phyloP scores from a whole-genome alignment of 345 rosid species.

The Arabis alpina region DNA sequence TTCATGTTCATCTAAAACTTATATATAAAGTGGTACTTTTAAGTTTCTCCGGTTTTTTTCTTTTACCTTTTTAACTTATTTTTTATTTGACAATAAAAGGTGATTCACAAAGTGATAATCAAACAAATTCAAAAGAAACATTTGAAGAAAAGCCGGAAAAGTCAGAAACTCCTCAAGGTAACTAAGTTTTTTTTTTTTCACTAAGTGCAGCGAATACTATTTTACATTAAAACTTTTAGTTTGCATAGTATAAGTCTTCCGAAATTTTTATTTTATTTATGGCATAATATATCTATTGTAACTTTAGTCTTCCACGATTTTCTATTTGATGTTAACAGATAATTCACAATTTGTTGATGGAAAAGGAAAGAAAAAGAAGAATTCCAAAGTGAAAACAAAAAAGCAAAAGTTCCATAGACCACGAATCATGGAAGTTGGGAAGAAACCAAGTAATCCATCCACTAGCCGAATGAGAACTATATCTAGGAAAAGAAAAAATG shows the following conservation, averaged over 20 bases:
- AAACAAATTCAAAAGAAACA: background rate
- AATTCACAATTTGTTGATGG: slow-evolving; percentile 3
- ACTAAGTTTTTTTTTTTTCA: too few relatives aligned
- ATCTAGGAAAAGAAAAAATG: slow-evolving; percentile 9
- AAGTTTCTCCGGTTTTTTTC: background rate
- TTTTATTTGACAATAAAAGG: background rate
- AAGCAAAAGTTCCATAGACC: slow-evolving; percentile 23
- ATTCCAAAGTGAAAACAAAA: background rate
- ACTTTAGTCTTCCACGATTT: background rate
- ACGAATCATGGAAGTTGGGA: slow-evolving; percentile 30
- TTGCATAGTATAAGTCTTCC: too few relatives aligned
- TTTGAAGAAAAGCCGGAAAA: background rate
- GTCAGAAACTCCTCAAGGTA: slow-evolving; percentile 10
- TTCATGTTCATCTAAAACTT: too few relatives aligned
- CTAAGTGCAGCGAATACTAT: too few relatives aligned
- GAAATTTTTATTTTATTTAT: too few relatives aligned
- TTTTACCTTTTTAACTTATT: too few relatives aligned
- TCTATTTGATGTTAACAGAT: background rate
- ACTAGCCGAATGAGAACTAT: slow-evolving; percentile 19
- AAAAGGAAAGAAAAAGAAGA: background rate
- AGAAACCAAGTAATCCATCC: slow-evolving; percentile 3
- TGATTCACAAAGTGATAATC: background rate
- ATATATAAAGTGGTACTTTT: too few relatives aligned
- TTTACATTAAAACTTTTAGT: too few relatives aligned
- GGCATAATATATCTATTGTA: too few relatives aligned